phyloP scores from a whole-genome alignment of 148 eudicot species.

The Persicaria tinctoria region DNA sequence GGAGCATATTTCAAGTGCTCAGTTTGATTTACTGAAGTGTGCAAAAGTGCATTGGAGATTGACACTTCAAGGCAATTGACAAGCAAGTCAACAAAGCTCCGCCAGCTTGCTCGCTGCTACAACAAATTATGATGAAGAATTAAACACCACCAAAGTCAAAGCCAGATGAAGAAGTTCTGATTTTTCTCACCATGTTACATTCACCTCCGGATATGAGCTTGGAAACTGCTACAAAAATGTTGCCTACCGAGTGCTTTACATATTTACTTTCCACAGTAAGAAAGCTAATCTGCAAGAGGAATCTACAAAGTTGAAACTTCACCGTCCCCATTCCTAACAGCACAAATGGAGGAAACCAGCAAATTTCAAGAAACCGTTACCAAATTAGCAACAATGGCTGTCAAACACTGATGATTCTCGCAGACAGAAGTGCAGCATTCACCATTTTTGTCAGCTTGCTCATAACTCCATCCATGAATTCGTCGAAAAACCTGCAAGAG shows the following conservation, averaged over 20 bases:
- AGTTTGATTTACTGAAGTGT: slow-evolving; percentile 20
- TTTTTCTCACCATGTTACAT: slow-evolving; percentile 20
- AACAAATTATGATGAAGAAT: slow-evolving; percentile 12
- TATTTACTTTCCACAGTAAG: slow-evolving; percentile 37
- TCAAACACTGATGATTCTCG: slow-evolving; percentile 33
- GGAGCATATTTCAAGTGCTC: slow-evolving; percentile 18
- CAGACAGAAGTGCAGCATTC: slow-evolving; percentile 13
- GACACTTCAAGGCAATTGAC: slow-evolving; percentile 48
- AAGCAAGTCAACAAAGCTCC: slow-evolving; percentile 31
- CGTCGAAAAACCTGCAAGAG: slow-evolving; percentile 34
- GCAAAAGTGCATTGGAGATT: slow-evolving; percentile 30
- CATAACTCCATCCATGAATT: slow-evolving; percentile 45
- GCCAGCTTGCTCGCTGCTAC: slow-evolving; percentile 41
- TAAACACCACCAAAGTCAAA: neutral
- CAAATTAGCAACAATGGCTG: slow-evolving; percentile 37
- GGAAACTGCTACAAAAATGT: slow-evolving; percentile 46
- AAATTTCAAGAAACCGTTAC: slow-evolving; percentile 21
- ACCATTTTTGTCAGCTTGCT: slow-evolving; percentile 6
- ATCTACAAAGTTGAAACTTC: neutral
- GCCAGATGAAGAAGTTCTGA: neutral
- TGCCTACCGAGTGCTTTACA: slow-evolving; percentile 51
- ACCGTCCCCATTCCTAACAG: neutral
- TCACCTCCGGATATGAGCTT: slow-evolving; percentile 47
- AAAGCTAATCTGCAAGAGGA: slow-evolving; percentile 36
- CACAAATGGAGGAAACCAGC: neutral